Conservation (phyloP, 139 green algal genomes). For the Volvox africanus region DNA sequence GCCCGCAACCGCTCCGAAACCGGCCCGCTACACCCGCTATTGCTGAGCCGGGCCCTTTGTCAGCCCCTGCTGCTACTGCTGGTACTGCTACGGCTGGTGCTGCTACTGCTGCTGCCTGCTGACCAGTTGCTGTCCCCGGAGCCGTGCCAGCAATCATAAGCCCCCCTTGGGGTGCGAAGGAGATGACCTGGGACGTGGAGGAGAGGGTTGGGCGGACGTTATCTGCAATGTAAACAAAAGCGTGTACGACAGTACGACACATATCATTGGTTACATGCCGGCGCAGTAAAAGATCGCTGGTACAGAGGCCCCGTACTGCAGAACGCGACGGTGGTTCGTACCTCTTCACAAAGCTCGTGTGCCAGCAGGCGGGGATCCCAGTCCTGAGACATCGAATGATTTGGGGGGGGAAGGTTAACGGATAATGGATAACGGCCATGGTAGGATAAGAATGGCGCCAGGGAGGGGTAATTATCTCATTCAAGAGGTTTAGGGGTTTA, state of each 20-base stretch:
- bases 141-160: not conserved
- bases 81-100: too few relatives aligned
- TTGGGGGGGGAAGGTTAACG: not conserved
- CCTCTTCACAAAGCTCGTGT: constrained; percentile 38
- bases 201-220: too few relatives aligned
- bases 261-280: too few relatives aligned
- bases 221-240: too few relatives aligned
- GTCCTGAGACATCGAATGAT: not conserved
- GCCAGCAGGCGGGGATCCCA: constrained; percentile 26
- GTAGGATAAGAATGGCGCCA: too few relatives aligned
- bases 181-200: not conserved
- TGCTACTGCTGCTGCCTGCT: not conserved
- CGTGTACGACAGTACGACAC: too few relatives aligned
- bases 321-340: not conserved
- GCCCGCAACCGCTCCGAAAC: too few relatives aligned
- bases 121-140: not conserved
- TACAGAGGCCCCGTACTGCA: too few relatives aligned
- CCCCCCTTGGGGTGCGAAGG: not conserved
- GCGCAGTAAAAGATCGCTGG: too few relatives aligned
- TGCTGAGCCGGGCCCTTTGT: not conserved
- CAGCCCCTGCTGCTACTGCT: not conserved
- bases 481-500: not conserved
- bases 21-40: not conserved
- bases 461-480: not conserved
- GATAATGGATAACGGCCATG: too few relatives aligned